A percentile compares a stretch with the other conserved stretches of the same genome.
Conservation (phyloP, 2,329 filamentous ascomycete species). For the Fusarium sp. region DNA sequence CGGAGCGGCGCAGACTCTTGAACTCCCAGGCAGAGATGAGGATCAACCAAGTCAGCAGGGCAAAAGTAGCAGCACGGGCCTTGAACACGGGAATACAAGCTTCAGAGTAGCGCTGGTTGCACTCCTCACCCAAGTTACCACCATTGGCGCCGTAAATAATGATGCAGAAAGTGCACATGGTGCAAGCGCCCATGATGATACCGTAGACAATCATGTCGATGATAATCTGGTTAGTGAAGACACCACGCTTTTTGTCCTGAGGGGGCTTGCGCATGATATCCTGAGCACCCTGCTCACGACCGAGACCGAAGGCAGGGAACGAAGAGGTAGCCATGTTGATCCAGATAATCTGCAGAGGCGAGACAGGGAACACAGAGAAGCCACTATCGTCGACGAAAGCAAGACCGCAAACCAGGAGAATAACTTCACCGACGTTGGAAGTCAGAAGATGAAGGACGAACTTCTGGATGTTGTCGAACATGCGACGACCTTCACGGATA, state of each 20-base stretch:
- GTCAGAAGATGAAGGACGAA: constrained; percentile 84
- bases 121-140: constrained; percentile 67
- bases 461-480: constrained; percentile 92
- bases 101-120: constrained; percentile 69
- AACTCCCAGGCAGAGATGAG: constrained; percentile 83
- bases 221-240: constrained; percentile 83
- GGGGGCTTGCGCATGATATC: constrained; percentile 86
- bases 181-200: constrained; percentile 78
- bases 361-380: constrained; percentile 86
- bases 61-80: constrained; percentile 78
- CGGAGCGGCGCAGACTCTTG: constrained; percentile 76
- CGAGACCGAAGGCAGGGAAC: constrained; percentile 88
- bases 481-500: constrained; percentile 83
- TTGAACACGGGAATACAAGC: constrained; percentile 72
- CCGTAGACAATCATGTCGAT: constrained; percentile 85
- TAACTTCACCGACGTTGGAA: constrained; percentile 86
- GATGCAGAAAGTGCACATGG: constrained; percentile 73
- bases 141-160: constrained; percentile 67
- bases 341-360: constrained; percentile 90
- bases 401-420: constrained; percentile 82
- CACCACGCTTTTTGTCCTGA: constrained; percentile 73
- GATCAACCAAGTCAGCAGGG: constrained; percentile 78
- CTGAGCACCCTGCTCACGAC: constrained; percentile 78
- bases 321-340: constrained; percentile 94
- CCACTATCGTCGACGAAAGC: constrained; percentile 78